Conservation (phyloP, 257 asterid genomes). For the Ajuga chamaepitys region DNA sequence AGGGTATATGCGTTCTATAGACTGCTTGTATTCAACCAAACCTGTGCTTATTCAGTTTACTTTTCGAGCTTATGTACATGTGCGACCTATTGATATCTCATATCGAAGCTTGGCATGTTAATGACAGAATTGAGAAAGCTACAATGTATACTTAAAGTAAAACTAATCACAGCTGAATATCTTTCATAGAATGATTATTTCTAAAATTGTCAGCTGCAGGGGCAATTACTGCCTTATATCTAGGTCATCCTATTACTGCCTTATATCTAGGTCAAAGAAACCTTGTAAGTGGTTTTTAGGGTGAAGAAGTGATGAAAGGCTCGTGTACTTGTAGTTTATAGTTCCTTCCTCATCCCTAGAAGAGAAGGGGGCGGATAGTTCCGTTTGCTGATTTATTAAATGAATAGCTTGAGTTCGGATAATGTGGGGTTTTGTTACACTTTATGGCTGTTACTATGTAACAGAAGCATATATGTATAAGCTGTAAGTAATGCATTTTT, state of each 20-base stretch:
- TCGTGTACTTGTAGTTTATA: not conserved
- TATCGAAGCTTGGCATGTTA: not conserved
- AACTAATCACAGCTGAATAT: not conserved
- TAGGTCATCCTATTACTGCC: too few species aligned
- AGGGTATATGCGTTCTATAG: not conserved
- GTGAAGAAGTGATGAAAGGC: not conserved
- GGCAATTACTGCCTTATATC: too few species aligned
- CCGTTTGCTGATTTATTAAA: slow-evolving; percentile 1
- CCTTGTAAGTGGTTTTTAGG: not conserved
- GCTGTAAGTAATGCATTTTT: slow-evolving; percentile 1
- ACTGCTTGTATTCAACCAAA: not conserved
- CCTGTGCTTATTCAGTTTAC: not conserved
- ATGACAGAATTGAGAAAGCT: not conserved
- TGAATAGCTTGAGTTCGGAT: not conserved
- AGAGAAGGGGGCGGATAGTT: too few species aligned
- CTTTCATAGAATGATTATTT: not conserved
- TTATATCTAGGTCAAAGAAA: not conserved
- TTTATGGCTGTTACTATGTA: not conserved
- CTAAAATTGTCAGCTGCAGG: not conserved
- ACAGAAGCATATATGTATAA: not conserved
- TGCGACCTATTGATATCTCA: not conserved
- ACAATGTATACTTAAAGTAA: too few species aligned
- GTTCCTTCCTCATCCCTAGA: not conserved
- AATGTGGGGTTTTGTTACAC: not conserved
- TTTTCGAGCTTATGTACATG: not conserved